Evolutionary conservation across 768 basidiomycete species (phyloP).

Genomic region (Mrakia gelida): DNA sequence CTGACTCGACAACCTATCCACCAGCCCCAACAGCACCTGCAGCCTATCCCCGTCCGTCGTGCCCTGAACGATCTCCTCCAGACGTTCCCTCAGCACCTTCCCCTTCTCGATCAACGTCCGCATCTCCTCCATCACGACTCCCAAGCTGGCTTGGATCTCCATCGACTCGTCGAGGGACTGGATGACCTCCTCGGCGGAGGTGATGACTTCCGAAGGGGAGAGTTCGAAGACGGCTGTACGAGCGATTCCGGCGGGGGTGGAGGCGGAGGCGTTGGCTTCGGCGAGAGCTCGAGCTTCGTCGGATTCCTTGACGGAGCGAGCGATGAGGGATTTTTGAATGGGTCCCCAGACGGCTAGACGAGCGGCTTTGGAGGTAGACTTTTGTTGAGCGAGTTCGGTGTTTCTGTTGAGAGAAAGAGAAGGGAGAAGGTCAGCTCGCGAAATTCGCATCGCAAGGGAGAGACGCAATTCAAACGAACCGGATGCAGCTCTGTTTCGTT

Average conservation of each 20-base stretch:
- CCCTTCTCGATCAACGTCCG: conserved; percentile 40
- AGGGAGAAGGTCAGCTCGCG: background rate
- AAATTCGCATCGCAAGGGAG: background rate
- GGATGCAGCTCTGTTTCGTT: conserved; percentile 1
- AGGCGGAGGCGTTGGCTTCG: conserved; percentile 37
- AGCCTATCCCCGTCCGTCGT: conserved; percentile 45
- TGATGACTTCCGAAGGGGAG: conserved; percentile 39
- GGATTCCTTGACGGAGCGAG: conserved; percentile 45
- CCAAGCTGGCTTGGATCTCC: conserved; percentile 20
- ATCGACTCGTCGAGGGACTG: conserved; percentile 27
- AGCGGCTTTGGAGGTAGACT: conserved; percentile 50
- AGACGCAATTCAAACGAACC: background rate
- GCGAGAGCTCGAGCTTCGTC: conserved; percentile 42
- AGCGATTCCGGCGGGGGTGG: conserved; percentile 40
- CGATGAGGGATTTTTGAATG: conserved; percentile 40
- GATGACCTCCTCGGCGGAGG: conserved; percentile 36
- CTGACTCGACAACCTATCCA: conserved; percentile 63
- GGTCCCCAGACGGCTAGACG: conserved; percentile 53
- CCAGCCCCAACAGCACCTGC: conserved; percentile 64
- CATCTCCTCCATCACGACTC: conserved; percentile 34
- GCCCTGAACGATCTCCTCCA: conserved; percentile 51
- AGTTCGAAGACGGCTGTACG: conserved; percentile 41
- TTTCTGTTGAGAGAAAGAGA: conserved; percentile 48
- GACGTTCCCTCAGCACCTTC: conserved; percentile 52
- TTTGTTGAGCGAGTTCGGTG: conserved; percentile 66